A percentile compares a stretch with the other conserved stretches of the same genome.
Conservation (phyloP, 192 early-diverging fungal species). For the Hyaloraphidium curvatum region DNA sequence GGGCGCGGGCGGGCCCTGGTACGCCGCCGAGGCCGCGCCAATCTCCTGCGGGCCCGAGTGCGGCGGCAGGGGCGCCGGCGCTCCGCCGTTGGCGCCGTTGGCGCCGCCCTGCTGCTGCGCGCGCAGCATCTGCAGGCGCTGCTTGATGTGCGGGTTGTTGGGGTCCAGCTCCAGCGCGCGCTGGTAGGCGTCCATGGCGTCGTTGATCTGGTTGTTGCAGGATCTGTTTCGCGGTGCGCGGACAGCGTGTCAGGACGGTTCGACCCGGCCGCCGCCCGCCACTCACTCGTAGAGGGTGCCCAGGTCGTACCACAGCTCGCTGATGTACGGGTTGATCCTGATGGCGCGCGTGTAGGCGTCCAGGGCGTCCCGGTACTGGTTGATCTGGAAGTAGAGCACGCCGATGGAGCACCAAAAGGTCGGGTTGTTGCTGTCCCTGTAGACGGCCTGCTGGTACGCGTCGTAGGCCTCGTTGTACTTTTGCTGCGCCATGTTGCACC, state of each 20-base stretch:
- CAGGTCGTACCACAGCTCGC: constrained; percentile 92
- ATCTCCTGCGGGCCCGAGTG: too few species aligned
- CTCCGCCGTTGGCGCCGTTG: too few species aligned
- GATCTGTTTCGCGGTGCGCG: too few species aligned
- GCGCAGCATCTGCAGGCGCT: constrained; percentile 24
- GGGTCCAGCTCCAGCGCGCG: constrained; percentile 85
- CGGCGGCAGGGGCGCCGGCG: too few species aligned
- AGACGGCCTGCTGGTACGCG: constrained; percentile 92
- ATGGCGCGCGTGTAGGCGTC: constrained; percentile 95
- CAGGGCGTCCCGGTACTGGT: constrained; percentile 79
- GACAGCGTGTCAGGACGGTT: too few species aligned
- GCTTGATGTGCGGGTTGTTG: constrained; percentile 66
- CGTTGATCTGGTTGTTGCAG: constrained; percentile 91
- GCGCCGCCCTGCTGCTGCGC: neutral
- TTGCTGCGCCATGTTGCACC: constrained; percentile 90
- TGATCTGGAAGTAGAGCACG: constrained; percentile 92
- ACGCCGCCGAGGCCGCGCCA: too few species aligned
- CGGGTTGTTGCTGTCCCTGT: constrained; percentile 79
- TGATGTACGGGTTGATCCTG: constrained; percentile 76
- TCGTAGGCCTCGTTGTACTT: constrained; percentile 92
- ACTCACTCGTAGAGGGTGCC: constrained; percentile 94
- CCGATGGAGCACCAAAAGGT: constrained; percentile 99
- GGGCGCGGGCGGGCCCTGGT: too few species aligned
- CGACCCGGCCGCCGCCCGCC: too few species aligned
- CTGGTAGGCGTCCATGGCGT: constrained; percentile 92